A percentile compares a stretch with the other conserved stretches of the same genome.
Conservation (phyloP, 306 rosid genomes). For the Acacia melanoxylon region DNA sequence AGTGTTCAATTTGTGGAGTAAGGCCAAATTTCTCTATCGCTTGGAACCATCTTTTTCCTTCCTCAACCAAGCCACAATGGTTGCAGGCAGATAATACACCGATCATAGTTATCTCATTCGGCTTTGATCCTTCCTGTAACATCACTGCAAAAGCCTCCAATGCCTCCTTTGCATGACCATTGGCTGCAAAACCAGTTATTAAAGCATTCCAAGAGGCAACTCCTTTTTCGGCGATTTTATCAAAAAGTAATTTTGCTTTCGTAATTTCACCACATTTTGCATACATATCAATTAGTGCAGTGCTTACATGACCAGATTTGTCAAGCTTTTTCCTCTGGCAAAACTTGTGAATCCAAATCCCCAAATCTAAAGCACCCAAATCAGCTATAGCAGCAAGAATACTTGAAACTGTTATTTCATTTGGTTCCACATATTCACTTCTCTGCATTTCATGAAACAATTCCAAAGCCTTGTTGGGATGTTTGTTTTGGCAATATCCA, state of each 20-base stretch:
- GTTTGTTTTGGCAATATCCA: too few relatives aligned
- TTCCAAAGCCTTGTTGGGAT: too few relatives aligned
- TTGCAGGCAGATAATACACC: constrained; percentile 67
- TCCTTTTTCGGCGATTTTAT: constrained; percentile 48
- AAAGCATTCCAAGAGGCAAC: constrained; percentile 54
- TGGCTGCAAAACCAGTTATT: constrained; percentile 63
- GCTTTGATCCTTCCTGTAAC: constrained; percentile 44
- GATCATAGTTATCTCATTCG: constrained; percentile 56
- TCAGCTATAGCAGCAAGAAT: too few relatives aligned
- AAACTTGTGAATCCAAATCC: too few relatives aligned
- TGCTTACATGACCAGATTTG: constrained; percentile 21
- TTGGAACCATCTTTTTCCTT: constrained; percentile 63
- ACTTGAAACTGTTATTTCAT: too few relatives aligned
- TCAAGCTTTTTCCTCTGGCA: too few relatives aligned
- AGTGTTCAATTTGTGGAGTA: constrained; percentile 67
- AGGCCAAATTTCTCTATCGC: constrained; percentile 55
- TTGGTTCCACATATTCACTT: too few relatives aligned
- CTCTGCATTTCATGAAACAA: too few relatives aligned
- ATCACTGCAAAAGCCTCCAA: constrained; percentile 46
- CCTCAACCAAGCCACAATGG: constrained; percentile 69
- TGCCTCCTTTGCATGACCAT: too few relatives aligned
- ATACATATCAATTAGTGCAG: constrained; percentile 68
- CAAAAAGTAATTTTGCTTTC: constrained; percentile 50
- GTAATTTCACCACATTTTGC: constrained; percentile 71
- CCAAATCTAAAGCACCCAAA: too few relatives aligned